A percentile compares a stretch with the other conserved stretches of the same genome.
Evolutionary conservation across 768 basidiomycete genomes (phyloP).

Genomic region (Boletellus ananas): DNA sequence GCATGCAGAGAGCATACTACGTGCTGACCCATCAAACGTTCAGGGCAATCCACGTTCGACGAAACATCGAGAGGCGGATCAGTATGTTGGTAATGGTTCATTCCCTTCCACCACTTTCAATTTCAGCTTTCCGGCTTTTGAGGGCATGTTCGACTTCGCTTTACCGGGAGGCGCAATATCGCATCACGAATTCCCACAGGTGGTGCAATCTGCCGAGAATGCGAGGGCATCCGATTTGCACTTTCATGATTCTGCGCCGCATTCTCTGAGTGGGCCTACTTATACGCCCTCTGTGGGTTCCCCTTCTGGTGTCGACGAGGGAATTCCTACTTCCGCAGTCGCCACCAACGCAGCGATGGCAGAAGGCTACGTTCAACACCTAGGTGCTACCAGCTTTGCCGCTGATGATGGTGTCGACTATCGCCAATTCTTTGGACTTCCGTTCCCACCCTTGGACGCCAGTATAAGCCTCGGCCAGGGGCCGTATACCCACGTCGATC

Average conservation of each 20-base stretch:
- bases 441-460: constrained; percentile 53
- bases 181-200: constrained; percentile 35
- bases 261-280: constrained; percentile 27
- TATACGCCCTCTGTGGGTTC: constrained; percentile 37
- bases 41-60: constrained; percentile 33
- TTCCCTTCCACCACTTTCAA: constrained; percentile 72
- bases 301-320: constrained; percentile 37
- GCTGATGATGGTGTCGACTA: constrained; percentile 64
- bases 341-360: constrained; percentile 68
- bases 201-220: constrained; percentile 29
- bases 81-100: constrained; percentile 40
- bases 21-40: constrained; percentile 68
- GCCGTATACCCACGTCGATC: constrained; percentile 82
- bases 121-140: constrained; percentile 67
- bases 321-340: constrained; percentile 45
- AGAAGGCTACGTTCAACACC: constrained; percentile 62
- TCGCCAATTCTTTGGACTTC: constrained; percentile 58
- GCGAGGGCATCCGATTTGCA: constrained; percentile 28
- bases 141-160: constrained; percentile 56
- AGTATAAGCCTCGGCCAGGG: constrained; percentile 38
- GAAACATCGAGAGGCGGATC: constrained; percentile 37
- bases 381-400: constrained; percentile 49
- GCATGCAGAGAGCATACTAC: constrained; percentile 74
- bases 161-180: constrained; percentile 31
- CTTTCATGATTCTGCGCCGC: constrained; percentile 31